A percentile compares a stretch with the other conserved stretches of the same genome.
These are phyloP conservation scores for Penicillium sp. DNA, from an alignment of 2,329 filamentous ascomycete genomes.

Conservation along the genomic window DNA sequence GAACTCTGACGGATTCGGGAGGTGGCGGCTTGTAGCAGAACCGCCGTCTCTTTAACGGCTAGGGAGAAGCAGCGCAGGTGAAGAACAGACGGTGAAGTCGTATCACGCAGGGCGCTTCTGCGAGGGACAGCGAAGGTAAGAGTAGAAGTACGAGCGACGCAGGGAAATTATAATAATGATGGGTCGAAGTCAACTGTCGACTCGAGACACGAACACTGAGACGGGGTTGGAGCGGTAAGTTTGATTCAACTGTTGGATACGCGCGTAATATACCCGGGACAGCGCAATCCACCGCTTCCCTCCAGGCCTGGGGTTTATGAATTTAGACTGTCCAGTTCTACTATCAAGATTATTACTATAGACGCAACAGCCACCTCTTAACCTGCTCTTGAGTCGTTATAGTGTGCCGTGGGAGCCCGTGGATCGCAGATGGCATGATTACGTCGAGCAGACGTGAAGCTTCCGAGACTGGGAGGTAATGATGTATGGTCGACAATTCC, in stretches of 20 bases:
- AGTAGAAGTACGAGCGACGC: slow-evolving; percentile 4
- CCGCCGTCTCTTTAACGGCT: slow-evolving; percentile 13
- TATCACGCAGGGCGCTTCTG: slow-evolving; percentile 10
- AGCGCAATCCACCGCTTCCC: not conserved
- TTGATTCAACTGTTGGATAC: not conserved
- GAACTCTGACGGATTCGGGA: slow-evolving; percentile 37
- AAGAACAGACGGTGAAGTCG: not conserved
- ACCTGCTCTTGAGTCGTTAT: not conserved
- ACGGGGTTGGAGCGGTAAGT: slow-evolving; percentile 13
- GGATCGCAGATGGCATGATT: slow-evolving; percentile 1
- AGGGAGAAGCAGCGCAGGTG: not conserved
- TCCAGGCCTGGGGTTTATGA: not conserved
- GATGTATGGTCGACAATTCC: slow-evolving; percentile 4
- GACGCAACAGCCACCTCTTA: not conserved
- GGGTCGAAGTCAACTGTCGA: slow-evolving; percentile 1
- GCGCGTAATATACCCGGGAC: not conserved
- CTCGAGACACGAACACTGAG: not conserved
- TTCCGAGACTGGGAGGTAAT: slow-evolving; percentile 7
- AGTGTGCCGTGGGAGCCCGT: not conserved
- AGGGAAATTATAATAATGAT: slow-evolving; percentile 19
- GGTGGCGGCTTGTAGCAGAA: slow-evolving; percentile 33
- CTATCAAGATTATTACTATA: not conserved
- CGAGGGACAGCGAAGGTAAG: slow-evolving; percentile 1
- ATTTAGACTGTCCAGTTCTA: not conserved
- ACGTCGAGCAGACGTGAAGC: slow-evolving; percentile 12